Percentiles rank a stretch among this genome's conserved stretches.
Evolutionary conservation across 228 moss, liverwort and hornwort genomes (phyloP).

Genomic region (Sphagnum fallax): DNA sequence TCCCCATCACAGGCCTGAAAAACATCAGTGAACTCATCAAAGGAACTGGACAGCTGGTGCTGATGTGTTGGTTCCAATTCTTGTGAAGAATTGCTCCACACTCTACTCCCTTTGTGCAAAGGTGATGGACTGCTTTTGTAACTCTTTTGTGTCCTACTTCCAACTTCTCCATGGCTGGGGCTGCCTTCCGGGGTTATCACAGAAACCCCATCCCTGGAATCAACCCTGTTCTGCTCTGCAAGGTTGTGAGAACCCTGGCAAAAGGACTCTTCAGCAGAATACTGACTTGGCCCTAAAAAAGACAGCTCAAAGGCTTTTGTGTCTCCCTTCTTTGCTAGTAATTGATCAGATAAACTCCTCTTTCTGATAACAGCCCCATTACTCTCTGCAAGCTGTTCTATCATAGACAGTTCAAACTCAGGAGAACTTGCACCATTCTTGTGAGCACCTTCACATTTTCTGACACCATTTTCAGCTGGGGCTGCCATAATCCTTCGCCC

Average conservation of each 20-base stretch:
- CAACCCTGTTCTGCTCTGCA: slow-evolving; percentile 5
- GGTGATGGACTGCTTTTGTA: not conserved
- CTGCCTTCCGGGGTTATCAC: slow-evolving; percentile 28
- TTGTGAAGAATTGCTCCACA: slow-evolving; percentile 9
- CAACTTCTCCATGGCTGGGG: not conserved
- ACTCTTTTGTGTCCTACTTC: not conserved
- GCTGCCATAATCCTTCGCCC: slow-evolving; percentile 7
- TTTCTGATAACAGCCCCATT: slow-evolving; percentile 74
- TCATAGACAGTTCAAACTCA: slow-evolving; percentile 12
- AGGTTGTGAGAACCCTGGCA: slow-evolving; percentile 3
- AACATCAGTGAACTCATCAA: slow-evolving; percentile 16
- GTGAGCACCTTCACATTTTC: not conserved
- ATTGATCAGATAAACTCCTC: slow-evolving; percentile 38
- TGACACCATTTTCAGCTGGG: not conserved
- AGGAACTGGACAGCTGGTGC: slow-evolving; percentile 49
- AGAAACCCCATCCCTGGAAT: slow-evolving; percentile 11
- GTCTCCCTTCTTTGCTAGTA: slow-evolving; percentile 18
- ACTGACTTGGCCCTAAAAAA: slow-evolving; percentile 30
- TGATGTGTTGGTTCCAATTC: slow-evolving; percentile 6
- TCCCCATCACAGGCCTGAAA: slow-evolving; percentile 46
- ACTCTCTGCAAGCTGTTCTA: slow-evolving; percentile 58
- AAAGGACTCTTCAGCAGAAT: slow-evolving; percentile 2
- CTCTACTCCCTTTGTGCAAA: slow-evolving; percentile 1
- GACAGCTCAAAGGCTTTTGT: slow-evolving; percentile 14
- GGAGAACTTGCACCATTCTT: not conserved